These are phyloP conservation scores for Skeletonema tropicum DNA, from an alignment of 108 stramenopile species.

Conservation along the genomic window DNA sequence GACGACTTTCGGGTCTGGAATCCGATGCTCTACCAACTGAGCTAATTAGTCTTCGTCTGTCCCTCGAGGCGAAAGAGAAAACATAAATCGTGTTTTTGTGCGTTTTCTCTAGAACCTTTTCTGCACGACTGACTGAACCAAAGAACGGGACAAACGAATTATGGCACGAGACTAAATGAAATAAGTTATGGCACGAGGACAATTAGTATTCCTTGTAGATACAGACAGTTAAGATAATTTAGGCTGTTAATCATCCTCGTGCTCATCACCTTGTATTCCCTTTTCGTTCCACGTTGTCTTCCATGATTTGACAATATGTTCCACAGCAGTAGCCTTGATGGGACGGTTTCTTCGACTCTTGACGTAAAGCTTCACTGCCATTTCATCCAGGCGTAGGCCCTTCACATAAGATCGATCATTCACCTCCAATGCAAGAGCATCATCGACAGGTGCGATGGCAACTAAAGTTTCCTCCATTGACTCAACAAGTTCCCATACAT, in stretches of 20 bases:
- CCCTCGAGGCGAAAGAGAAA: too few relatives aligned
- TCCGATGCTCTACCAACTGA: conserved; percentile 82
- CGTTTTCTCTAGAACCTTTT: too few relatives aligned
- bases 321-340: conserved; percentile 59
- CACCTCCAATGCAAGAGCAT: conserved; percentile 60
- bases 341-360: conserved; percentile 69
- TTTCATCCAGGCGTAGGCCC: conserved; percentile 80
- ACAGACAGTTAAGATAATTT: too few relatives aligned
- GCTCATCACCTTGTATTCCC: not conserved
- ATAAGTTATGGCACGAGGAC: too few relatives aligned
- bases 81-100: too few relatives aligned
- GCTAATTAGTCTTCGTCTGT: conserved; percentile 34
- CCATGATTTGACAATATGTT: conserved; percentile 52
- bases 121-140: too few relatives aligned
- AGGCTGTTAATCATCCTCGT: not conserved
- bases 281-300: conserved; percentile 39
- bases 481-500: conserved; percentile 78
- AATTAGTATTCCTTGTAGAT: too few relatives aligned
- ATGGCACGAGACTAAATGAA: too few relatives aligned
- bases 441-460: conserved; percentile 78
- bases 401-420: conserved; percentile 75
- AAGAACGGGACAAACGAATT: too few relatives aligned
- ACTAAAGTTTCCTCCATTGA: conserved; percentile 51
- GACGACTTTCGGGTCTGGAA: conserved; percentile 81
- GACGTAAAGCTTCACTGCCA: conserved; percentile 64